Conservation (phyloP, 192 early-diverging fungal species). For the Backusella circina region DNA sequence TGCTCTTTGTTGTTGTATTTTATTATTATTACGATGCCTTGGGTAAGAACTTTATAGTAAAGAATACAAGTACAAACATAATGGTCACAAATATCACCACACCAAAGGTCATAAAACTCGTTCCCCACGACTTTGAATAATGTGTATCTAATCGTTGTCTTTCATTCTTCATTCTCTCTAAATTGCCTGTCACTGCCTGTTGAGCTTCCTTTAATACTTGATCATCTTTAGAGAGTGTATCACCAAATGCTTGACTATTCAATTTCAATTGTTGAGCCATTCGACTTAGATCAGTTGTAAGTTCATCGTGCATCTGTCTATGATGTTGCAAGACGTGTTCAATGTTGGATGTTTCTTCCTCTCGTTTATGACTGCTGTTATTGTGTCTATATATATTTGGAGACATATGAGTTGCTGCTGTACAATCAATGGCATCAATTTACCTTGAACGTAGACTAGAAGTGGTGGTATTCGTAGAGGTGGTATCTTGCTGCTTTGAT, state of each 20-base stretch:
- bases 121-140: conserved; percentile 40
- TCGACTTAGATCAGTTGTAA: conserved; percentile 41
- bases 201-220: conserved; percentile 39
- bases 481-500: not conserved
- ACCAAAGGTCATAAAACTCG: conserved; percentile 43
- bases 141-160: conserved; percentile 32
- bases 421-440: not conserved
- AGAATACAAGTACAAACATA: conserved; percentile 41
- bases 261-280: conserved; percentile 49
- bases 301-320: conserved; percentile 45
- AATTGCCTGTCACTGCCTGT: conserved; percentile 32
- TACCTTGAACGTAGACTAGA: not conserved
- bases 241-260: conserved; percentile 43
- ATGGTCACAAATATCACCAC: conserved; percentile 43
- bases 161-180: conserved; percentile 34
- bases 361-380: conserved; percentile 1
- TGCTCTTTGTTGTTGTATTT: too few relatives aligned
- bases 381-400: not conserved
- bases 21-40: conserved; percentile 23
- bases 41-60: conserved; percentile 40
- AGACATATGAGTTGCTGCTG: too few relatives aligned
- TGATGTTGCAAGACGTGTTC: conserved; percentile 47
- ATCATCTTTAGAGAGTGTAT: conserved; percentile 40
- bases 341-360: conserved; percentile 34
- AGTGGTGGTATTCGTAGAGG: not conserved